Percentiles rank a stretch among this genome's conserved stretches.
Conservation (phyloP, 1,139 yeast species). For the Spathaspora sp. region DNA sequence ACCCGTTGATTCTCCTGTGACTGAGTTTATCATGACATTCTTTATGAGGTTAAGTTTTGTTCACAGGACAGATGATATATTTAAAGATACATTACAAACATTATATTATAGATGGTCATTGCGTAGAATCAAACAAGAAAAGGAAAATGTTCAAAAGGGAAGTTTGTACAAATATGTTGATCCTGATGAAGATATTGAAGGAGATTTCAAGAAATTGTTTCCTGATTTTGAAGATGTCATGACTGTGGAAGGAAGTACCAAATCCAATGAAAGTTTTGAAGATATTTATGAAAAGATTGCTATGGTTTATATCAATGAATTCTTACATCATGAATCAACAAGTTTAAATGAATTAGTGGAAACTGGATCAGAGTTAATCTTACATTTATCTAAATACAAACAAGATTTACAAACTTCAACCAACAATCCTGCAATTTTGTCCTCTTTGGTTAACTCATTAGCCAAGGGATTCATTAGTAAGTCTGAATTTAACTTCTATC, state of each 20-base stretch:
- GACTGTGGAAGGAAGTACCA: constrained; percentile 25
- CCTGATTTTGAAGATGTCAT: constrained; percentile 81
- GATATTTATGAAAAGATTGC: constrained; percentile 32
- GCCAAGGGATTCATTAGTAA: constrained; percentile 22
- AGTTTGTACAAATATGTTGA: constrained; percentile 66
- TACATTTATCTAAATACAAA: constrained; percentile 19
- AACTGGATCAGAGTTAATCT: constrained; percentile 43
- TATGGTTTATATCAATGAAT: constrained; percentile 28
- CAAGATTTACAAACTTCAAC: constrained; percentile 21
- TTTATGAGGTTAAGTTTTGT: constrained; percentile 30
- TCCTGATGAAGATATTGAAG: constrained; percentile 63
- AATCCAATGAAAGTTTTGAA: constrained; percentile 25
- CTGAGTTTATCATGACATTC: constrained; percentile 45
- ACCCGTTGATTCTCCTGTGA: constrained; percentile 42
- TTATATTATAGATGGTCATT: constrained; percentile 81
- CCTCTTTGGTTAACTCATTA: constrained; percentile 44
- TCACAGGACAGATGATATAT: constrained; percentile 17
- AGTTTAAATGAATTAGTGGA: constrained; percentile 30
- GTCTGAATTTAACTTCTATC: constrained; percentile 59
- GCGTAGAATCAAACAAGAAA: constrained; percentile 64
- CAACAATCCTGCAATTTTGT: constrained; percentile 34
- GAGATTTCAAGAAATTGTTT: constrained; percentile 72
- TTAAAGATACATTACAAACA: constrained; percentile 46
- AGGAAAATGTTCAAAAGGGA: constrained; percentile 57
- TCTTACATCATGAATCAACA: constrained; percentile 15